Evolutionary conservation across 2,329 filamentous ascomycete genomes (phyloP), one percentile per base, ranked within the genome.

Genomic region (Trichoderma atrobrunneum): DNA sequence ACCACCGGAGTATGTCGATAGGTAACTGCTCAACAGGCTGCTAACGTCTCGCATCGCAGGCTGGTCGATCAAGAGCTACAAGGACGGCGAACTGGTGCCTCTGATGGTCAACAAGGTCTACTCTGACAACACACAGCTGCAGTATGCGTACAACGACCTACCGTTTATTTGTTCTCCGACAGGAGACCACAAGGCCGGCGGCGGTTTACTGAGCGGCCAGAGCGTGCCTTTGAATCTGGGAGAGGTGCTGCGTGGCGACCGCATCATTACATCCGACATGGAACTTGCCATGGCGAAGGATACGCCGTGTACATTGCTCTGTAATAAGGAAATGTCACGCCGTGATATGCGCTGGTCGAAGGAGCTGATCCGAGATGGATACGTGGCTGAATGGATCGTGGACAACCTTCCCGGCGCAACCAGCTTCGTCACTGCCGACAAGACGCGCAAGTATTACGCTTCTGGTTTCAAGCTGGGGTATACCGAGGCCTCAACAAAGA

Each of bases 21-120:
- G 64, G 65, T 43, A 34, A 48, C 70, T 16, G 3, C 21, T 48
- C 8, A 26, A 32, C 36, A 24, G 36, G 43, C 14, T 30, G 66
- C 73, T 76, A 51, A 77, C 72, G 3, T 12, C 12, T 32, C 48
- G 3, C 26, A 28, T 51, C 24, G 8, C 75, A 87, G 94, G 94
- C 76, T 96, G 92, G 87, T 97, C 94, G 7, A 90, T 95, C 78
- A 92, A 91, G 79, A 93, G 89, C 78, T 97, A 97, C 80, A 87
- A 87, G 75, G 89, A 94, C 74, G 88, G 89, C 80, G 92, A 97
- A 76, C 85, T 89, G 12, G 92, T 97, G 51, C 93, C 94, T 1
- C 86, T 97, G n/a, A 90, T 95, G 71, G 92, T 96, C 75, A 97
- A 97, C 84, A 97, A 97, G 81, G 91, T 95, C 77, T 97, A 95